A percentile compares a stretch with the other conserved stretches of the same genome.
Evolutionary conservation across 495 filamentous ascomycete species (phyloP).

Genomic region (Talaromyces stipitatus): DNA sequence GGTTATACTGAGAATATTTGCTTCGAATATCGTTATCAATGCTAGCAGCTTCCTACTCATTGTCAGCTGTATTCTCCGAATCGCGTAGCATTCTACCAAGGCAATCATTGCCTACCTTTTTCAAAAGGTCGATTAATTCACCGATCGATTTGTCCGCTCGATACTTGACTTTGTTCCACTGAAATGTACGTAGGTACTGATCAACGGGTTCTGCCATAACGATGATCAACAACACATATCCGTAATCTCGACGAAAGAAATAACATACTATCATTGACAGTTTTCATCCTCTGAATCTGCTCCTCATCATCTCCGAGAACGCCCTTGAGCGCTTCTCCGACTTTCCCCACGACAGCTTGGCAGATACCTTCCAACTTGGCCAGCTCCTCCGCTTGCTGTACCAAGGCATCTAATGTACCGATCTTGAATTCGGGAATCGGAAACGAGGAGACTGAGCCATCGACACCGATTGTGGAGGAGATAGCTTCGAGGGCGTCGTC

Average conservation of each 20-base stretch:
- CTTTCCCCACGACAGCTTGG: constrained; percentile 77
- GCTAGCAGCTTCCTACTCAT: constrained; percentile 63
- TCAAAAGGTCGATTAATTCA: constrained; percentile 76
- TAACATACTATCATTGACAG: constrained; percentile 84
- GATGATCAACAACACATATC: background rate
- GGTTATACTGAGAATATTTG: constrained; percentile 89
- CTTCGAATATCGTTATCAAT: constrained; percentile 91
- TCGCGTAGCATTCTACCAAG: background rate
- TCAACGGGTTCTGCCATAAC: constrained; percentile 70
- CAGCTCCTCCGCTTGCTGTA: constrained; percentile 93
- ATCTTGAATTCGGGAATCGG: constrained; percentile 92
- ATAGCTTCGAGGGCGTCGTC: constrained; percentile 76
- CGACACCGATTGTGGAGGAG: constrained; percentile 59
- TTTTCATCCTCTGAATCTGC: constrained; percentile 79
- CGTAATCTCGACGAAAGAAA: background rate
- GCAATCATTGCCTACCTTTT: constrained; percentile 60
- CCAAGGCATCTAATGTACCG: constrained; percentile 89
- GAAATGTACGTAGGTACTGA: constrained; percentile 80
- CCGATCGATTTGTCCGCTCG: constrained; percentile 80
- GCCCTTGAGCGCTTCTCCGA: constrained; percentile 73
- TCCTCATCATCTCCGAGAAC: constrained; percentile 78
- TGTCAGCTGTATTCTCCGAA: background rate
- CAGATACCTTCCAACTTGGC: constrained; percentile 76
- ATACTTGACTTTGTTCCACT: constrained; percentile 97
- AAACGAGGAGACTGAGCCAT: constrained; percentile 73